These are phyloP conservation scores for Trichoderma orchidacearum DNA, from an alignment of 495 filamentous ascomycete genomes.

Conservation along the genomic window DNA sequence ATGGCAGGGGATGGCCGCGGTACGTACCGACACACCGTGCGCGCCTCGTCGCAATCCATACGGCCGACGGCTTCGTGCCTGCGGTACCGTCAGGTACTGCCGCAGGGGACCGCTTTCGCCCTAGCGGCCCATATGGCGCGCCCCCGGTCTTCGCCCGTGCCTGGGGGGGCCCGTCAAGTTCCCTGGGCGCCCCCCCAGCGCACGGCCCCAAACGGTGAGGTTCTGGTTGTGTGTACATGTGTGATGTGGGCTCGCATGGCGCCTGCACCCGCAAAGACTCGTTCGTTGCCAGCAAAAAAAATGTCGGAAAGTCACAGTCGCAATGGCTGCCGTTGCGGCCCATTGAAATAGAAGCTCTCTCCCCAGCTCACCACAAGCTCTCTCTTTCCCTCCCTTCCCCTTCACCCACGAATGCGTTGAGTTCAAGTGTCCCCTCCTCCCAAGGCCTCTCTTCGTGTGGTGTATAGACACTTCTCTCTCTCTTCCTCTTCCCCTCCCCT, in stretches of 20 bases:
- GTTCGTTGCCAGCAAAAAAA: not conserved
- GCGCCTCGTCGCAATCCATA: not conserved
- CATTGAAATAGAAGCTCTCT: slow-evolving; percentile 2
- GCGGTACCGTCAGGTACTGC: too few species aligned
- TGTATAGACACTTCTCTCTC: not conserved
- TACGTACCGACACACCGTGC: not conserved
- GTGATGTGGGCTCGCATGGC: not conserved
- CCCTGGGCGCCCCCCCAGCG: too few species aligned
- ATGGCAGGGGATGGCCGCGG: not conserved
- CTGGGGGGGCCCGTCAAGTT: too few species aligned
- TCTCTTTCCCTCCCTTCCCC: not conserved
- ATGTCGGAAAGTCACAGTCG: not conserved
- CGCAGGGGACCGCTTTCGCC: not conserved
- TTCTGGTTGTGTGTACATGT: too few species aligned
- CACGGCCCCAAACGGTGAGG: too few species aligned
- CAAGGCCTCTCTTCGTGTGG: slow-evolving; percentile 3
- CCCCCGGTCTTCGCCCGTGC: not conserved
- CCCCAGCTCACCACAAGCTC: not conserved
- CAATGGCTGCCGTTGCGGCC: not conserved
- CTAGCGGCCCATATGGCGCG: not conserved
- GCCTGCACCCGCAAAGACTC: not conserved
- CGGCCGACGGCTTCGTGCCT: not conserved
- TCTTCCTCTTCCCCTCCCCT: not conserved
- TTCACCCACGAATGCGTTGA: slow-evolving; percentile 4
- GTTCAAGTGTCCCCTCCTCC: not conserved